Percentiles rank a stretch among this genome's conserved stretches.
Evolutionary conservation across 768 basidiomycete species (phyloP).

Genomic region (Hypholoma sublateritium): DNA sequence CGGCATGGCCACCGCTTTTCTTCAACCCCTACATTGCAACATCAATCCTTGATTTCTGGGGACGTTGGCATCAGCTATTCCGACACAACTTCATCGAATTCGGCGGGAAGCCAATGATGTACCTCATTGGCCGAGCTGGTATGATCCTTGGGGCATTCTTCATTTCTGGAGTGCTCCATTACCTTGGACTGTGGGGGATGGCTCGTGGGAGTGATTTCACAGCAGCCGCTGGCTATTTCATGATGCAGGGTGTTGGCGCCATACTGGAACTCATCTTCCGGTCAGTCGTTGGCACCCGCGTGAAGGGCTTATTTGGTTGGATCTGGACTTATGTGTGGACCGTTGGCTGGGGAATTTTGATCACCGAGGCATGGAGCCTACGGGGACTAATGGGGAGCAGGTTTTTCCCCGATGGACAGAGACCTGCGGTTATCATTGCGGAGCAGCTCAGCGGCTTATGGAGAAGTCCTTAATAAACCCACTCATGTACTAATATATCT

Average conservation of each 20-base stretch:
- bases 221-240: conserved; percentile 49
- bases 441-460: conserved; percentile 1
- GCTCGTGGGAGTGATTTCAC: conserved; percentile 48
- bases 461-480: background rate
- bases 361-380: conserved; percentile 51
- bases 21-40: conserved; percentile 54
- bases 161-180: conserved; percentile 60
- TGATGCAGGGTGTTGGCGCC: conserved; percentile 55
- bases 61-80: conserved; percentile 72
- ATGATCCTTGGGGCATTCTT: conserved; percentile 58
- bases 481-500: background rate
- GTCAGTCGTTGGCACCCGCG: conserved; percentile 39
- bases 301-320: conserved; percentile 48
- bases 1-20: conserved; percentile 66
- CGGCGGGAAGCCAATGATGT: conserved; percentile 44
- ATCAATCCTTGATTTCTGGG: conserved; percentile 66
- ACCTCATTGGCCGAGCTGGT: conserved; percentile 47
- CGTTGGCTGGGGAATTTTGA: conserved; percentile 41
- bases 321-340: conserved; percentile 54
- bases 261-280: conserved; percentile 50
- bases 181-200: conserved; percentile 58
- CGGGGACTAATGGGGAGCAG: conserved; percentile 41
- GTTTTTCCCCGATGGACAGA: conserved; percentile 33
- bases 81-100: conserved; percentile 53
- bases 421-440: conserved; percentile 33